Percentiles rank a stretch among this genome's conserved stretches.
Evolutionary conservation across 306 rosid species (phyloP).

Genomic region (Phaseolus lunatus): DNA sequence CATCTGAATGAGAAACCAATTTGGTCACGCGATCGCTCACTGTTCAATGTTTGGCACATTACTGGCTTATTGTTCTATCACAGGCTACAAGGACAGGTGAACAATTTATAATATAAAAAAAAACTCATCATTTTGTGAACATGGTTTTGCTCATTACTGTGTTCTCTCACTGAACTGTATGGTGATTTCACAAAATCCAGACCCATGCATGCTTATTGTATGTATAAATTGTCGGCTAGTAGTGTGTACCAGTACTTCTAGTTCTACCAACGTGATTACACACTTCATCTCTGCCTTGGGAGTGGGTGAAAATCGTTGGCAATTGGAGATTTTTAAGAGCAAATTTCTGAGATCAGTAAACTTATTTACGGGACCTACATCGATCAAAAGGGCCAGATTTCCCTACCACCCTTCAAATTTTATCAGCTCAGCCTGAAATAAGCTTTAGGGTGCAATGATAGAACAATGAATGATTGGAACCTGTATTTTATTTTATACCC

Average conservation of each 20-base stretch:
- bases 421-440: neutral
- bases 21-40: slow-evolving; percentile 40
- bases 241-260: slow-evolving; percentile 26
- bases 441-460: slow-evolving; percentile 44
- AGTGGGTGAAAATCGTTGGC: slow-evolving; percentile 34
- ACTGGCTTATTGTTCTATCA: slow-evolving; percentile 19
- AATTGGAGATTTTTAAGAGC: neutral
- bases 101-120: neutral
- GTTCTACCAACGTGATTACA: slow-evolving; percentile 42
- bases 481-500: slow-evolving; percentile 22
- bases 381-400: slow-evolving; percentile 14
- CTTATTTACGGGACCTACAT: neutral
- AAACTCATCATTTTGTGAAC: slow-evolving; percentile 40
- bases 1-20: neutral
- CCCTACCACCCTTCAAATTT: slow-evolving; percentile 20
- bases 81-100: slow-evolving; percentile 30
- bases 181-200: slow-evolving; percentile 54
- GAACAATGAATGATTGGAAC: slow-evolving; percentile 37
- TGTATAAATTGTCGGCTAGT: slow-evolving; percentile 51
- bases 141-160: slow-evolving; percentile 49
- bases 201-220: slow-evolving; percentile 53
- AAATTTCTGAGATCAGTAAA: slow-evolving; percentile 16
- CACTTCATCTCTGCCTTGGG: slow-evolving; percentile 46
- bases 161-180: slow-evolving; percentile 41
- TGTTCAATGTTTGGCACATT: slow-evolving; percentile 34